Base-by-base conservation (phyloP, 163 green algal species). In the Scenedesmus sp. region DNA sequence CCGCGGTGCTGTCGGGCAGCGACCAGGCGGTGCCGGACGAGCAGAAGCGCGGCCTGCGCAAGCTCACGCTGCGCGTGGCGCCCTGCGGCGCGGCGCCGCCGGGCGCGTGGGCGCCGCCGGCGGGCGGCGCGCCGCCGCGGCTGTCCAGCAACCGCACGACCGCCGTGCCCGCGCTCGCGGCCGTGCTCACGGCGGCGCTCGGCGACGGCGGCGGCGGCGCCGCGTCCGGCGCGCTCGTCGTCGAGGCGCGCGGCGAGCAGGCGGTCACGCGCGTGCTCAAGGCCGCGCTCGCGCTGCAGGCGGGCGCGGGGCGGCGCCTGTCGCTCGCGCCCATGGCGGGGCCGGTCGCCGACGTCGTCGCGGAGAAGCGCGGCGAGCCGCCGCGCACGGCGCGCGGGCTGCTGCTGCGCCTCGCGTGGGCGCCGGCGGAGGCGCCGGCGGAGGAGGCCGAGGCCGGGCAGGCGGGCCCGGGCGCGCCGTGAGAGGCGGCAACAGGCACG, bases 21-120 rank as follows among this genome's bases (percentile, higher is more conserved):
- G 69, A 77, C 58, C 69, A 77, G 31, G 20, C 69, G 31, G 69
- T 66, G 20, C 36, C 33, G 31, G 69, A 77, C 39, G 69, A 77
- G 15, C 50, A 66, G 39, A 77, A 77, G 69, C 47, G 58, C 10
- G 22, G 33, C 0, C n/a, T 77, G 34, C 62, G 62, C 1, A 77
- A 77, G 54, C 54, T 77, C 0, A 67, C 53, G n/a, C n/a, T 77
- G 34, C 24, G 22, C 20, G 51, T 77, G 22, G 29, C 13, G 15
- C 53, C 7, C n/a, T 29, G 51, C 20, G 33, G 48, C 7, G 34
- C 67, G 29, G 18, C 64, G 15, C 29, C 26, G 13, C 17, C 31
- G 31, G 15, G 4, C 3, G 29, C 54, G 3, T 76, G 67, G 67
- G 34, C 42, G 51, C 50, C 51, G 7, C 24, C 42, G 6, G 33